phyloP scores from a whole-genome alignment of 495 filamentous ascomycete genomes.

The Chlorociboria aeruginascens region DNA sequence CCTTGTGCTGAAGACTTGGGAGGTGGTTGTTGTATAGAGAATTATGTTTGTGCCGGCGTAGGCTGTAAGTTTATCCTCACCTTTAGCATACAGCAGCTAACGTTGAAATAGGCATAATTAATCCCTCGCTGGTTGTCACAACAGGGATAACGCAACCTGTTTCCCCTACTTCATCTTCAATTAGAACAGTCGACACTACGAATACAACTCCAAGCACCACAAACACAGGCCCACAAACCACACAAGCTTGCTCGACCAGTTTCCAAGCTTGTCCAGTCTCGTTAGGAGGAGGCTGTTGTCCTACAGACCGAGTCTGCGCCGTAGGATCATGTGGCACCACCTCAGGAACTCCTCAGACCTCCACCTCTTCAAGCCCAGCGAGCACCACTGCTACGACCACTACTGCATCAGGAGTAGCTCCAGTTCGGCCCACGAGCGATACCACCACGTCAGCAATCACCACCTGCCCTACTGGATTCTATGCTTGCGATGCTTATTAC shows the following conservation, averaged over 20 bases:
- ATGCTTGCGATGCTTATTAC: slow-evolving; percentile 57
- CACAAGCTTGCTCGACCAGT: slow-evolving; percentile 41
- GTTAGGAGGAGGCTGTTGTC: slow-evolving; percentile 47
- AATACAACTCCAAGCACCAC: slow-evolving; percentile 6
- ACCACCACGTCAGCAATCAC: slow-evolving; percentile 20
- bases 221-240: slow-evolving; percentile 10
- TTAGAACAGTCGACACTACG: slow-evolving; percentile 17
- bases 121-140: slow-evolving; percentile 23
- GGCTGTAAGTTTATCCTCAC: slow-evolving; percentile 48
- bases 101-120: slow-evolving; percentile 18
- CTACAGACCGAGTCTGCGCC: slow-evolving; percentile 26
- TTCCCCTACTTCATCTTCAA: slow-evolving; percentile 18
- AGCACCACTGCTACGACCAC: slow-evolving; percentile 17
- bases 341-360: slow-evolving; percentile 5
- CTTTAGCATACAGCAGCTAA: background rate
- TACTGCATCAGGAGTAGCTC: slow-evolving; percentile 20
- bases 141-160: slow-evolving; percentile 10
- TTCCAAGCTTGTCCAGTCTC: slow-evolving; percentile 42
- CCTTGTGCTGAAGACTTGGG: slow-evolving; percentile 57
- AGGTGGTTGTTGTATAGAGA: slow-evolving; percentile 80
- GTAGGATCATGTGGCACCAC: background rate
- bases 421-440: slow-evolving; percentile 27
- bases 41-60: slow-evolving; percentile 62
- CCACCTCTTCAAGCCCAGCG: slow-evolving; percentile 12
- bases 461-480: slow-evolving; percentile 62